A percentile compares a stretch with the other conserved stretches of the same genome.
These are phyloP conservation scores for Diaporthe ampelina DNA, from an alignment of 2,329 filamentous ascomycete genomes.

Conservation along the genomic window DNA sequence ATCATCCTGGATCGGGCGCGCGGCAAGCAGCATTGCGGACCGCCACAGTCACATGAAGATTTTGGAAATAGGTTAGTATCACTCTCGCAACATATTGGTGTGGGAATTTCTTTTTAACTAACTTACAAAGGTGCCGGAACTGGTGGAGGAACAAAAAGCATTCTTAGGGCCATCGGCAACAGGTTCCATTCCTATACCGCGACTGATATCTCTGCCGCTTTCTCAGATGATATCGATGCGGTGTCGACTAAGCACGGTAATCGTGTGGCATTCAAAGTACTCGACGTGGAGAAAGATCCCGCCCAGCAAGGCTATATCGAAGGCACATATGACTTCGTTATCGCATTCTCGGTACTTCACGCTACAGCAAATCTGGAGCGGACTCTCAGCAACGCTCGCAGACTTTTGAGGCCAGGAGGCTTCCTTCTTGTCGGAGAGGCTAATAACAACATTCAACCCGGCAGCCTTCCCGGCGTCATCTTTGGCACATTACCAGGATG, in stretches of 20 bases:
- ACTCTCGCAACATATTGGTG: background rate
- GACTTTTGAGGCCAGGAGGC: constrained; percentile 53
- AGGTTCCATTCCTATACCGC: constrained; percentile 56
- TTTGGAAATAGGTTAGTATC: constrained; percentile 50
- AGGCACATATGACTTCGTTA: constrained; percentile 49
- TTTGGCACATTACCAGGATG: constrained; percentile 37
- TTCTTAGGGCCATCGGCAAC: constrained; percentile 50
- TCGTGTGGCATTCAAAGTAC: constrained; percentile 16
- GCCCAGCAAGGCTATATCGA: constrained; percentile 49
- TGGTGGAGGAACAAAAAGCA: constrained; percentile 53
- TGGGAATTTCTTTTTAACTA: background rate
- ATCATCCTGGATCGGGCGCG: background rate
- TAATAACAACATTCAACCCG: constrained; percentile 3
- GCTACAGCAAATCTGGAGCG: constrained; percentile 45
- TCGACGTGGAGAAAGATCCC: constrained; percentile 48
- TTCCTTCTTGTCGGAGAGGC: constrained; percentile 47
- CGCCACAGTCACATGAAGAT: constrained; percentile 49
- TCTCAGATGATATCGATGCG: constrained; percentile 51
- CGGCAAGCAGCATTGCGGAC: constrained; percentile 49
- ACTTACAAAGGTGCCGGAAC: constrained; percentile 53
- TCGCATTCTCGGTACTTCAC: constrained; percentile 51
- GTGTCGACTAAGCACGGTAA: background rate
- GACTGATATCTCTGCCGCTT: constrained; percentile 57
- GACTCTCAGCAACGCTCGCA: constrained; percentile 46
- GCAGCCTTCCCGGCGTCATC: background rate